Evolutionary conservation across 257 asterid genomes (phyloP).

Genomic region (Fraxinus americana): DNA sequence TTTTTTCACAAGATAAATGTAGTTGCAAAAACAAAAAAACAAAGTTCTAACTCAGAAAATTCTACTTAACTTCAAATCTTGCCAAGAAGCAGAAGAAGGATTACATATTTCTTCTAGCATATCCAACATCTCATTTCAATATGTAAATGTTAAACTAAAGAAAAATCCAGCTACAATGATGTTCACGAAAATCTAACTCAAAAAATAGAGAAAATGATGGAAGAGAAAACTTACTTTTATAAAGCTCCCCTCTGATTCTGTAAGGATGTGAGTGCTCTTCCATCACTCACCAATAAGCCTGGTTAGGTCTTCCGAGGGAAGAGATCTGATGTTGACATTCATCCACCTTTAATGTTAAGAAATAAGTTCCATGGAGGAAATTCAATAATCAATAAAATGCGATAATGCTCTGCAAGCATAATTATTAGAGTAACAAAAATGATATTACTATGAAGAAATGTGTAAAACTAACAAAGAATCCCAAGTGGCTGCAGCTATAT

Average conservation of each 20-base stretch:
- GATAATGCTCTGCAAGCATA: conserved; percentile 23
- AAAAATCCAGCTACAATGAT: conserved; percentile 10
- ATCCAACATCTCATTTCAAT: conserved; percentile 9
- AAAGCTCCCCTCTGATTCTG: conserved; percentile 69
- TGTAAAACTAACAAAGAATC: conserved; percentile 10
- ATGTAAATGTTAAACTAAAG: conserved; percentile 7
- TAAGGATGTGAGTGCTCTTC: conserved; percentile 60
- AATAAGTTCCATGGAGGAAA: conserved; percentile 21
- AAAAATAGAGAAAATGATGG: conserved; percentile 10
- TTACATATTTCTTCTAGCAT: neutral
- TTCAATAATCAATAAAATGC: conserved; percentile 20
- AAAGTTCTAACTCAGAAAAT: too few species aligned
- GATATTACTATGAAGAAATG: conserved; percentile 15
- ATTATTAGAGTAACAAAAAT: neutral
- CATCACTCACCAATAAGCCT: conserved; percentile 73
- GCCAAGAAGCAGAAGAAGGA: too few species aligned
- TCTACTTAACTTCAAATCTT: too few species aligned
- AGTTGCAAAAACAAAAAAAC: too few species aligned
- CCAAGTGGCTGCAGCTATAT: conserved; percentile 12
- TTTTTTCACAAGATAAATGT: too few species aligned
- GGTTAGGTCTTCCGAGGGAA: conserved; percentile 58
- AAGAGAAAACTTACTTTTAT: conserved; percentile 54
- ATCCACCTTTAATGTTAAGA: conserved; percentile 75
- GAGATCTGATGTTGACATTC: conserved; percentile 85
- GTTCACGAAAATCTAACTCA: conserved; percentile 6